These are phyloP conservation scores for Ogataea ganodermae DNA, from an alignment of 805 yeast species.

Conservation along the genomic window DNA sequence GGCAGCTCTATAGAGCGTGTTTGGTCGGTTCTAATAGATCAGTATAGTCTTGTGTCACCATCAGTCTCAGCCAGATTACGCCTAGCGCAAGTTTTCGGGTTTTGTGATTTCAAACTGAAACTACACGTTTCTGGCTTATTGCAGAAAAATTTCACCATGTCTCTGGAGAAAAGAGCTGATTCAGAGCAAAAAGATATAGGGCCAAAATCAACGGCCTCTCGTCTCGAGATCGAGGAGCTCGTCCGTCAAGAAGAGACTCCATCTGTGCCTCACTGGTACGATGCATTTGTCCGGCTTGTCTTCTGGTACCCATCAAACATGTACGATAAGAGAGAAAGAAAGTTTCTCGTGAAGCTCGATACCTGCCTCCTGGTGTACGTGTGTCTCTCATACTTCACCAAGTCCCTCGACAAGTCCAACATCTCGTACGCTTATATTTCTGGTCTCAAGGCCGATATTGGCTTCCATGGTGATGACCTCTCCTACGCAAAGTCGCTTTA, in stretches of 20 bases:
- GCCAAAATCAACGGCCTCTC: slow-evolving; percentile 4
- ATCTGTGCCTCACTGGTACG: slow-evolving; percentile 49
- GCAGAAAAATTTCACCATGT: background rate
- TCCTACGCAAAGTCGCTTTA: slow-evolving; percentile 38
- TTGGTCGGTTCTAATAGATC: background rate
- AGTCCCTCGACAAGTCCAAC: slow-evolving; percentile 63
- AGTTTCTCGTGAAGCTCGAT: slow-evolving; percentile 55
- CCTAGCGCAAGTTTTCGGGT: too few species aligned
- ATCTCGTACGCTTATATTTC: slow-evolving; percentile 66
- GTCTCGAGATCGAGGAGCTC: slow-evolving; percentile 17
- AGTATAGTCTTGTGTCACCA: too few species aligned
- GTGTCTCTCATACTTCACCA: slow-evolving; percentile 65
- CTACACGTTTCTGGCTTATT: background rate
- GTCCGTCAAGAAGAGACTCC: slow-evolving; percentile 37
- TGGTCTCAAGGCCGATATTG: slow-evolving; percentile 58
- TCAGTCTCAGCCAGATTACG: too few species aligned
- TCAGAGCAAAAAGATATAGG: slow-evolving; percentile 8
- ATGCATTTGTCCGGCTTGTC: slow-evolving; percentile 57
- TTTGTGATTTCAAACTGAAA: background rate
- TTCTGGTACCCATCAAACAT: slow-evolving; percentile 39
- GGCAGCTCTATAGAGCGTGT: background rate
- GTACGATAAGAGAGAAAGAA: slow-evolving; percentile 36
- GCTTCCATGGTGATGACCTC: slow-evolving; percentile 52
- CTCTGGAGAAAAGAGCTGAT: slow-evolving; percentile 7
- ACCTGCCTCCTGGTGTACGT: slow-evolving; percentile 47